These are phyloP conservation scores for Viola pubescens DNA, from an alignment of 441 rosid species.

Conservation along the genomic window DNA sequence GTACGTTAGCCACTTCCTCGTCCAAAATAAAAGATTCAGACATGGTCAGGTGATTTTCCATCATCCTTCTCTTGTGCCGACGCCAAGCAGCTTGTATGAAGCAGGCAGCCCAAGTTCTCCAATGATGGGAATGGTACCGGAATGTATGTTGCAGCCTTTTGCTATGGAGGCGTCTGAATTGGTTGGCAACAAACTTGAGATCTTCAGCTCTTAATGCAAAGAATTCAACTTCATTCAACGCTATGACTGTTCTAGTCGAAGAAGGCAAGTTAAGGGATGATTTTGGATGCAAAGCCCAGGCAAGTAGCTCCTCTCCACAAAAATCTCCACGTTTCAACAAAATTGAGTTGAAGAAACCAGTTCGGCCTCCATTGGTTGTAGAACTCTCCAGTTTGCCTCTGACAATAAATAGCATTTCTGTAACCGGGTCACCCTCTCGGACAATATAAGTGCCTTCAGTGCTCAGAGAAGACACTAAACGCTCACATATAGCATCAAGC, in stretches of 20 bases:
- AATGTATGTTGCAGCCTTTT: conserved; percentile 86
- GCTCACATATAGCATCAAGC: conserved; percentile 87
- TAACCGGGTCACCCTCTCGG: conserved; percentile 88
- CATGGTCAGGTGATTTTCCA: conserved; percentile 34
- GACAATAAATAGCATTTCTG: conserved; percentile 80
- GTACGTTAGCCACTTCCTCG: conserved; percentile 19
- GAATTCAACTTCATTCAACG: conserved; percentile 79
- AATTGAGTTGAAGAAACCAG: conserved; percentile 83
- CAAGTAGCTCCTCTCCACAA: conserved; percentile 86
- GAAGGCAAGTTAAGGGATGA: conserved; percentile 71
- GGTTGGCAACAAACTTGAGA: conserved; percentile 85
- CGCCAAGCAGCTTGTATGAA: conserved; percentile 93
- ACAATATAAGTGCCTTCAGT: conserved; percentile 74
- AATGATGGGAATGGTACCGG: conserved; percentile 81
- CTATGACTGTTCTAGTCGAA: conserved; percentile 82
- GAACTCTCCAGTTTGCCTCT: conserved; percentile 87
- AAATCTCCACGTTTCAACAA: conserved; percentile 74
- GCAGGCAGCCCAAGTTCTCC: conserved; percentile 98
- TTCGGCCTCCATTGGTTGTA: conserved; percentile 87
- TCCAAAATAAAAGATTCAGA: conserved; percentile 37
- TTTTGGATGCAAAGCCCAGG: conserved; percentile 88
- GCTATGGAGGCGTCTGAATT: conserved; percentile 86
- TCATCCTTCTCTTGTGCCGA: conserved; percentile 56
- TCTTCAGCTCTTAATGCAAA: conserved; percentile 89
- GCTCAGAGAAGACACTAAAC: conserved; percentile 62